Base-by-base conservation (phyloP, 306 rosid genomes). In the Lathyrus aphaca region DNA sequence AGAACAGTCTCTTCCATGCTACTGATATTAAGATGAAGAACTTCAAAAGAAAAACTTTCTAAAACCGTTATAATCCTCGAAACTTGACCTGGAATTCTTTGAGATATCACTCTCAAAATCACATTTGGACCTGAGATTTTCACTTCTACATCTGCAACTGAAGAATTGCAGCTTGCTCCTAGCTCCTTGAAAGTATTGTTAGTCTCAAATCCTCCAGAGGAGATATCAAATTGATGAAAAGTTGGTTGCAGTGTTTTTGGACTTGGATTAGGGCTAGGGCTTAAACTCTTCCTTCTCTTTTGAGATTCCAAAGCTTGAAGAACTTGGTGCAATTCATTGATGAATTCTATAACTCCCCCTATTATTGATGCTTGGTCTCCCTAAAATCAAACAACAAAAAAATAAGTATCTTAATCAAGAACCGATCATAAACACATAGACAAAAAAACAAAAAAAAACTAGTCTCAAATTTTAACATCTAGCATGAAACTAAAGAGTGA, bases 331-430 rank as follows among this genome's bases (percentile, higher is more conserved):
- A 94, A 63, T 81, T 94, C 99, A 87, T 94, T 94, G 78, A 94
- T 88, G 74, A 94, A 94, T 23, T 94, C 97, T 45, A 91, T 89
- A 11, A 81, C 99, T 10, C 99, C 99, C 37, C 95, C 99, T 58
- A 94, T 91, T 70, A 94, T 88, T 44, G 99, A 94, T 68, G 98
- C 97, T 84, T 94, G 97, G 29, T 90, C 98, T 66, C 96, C 98
- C 98, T 94, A 61, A 9, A 64, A 40, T 23, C 19, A 18, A 17
- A 38, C 1, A 14, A 53, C 5, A 14, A 32, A 18, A 15, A 27
- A 23, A 21, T 3, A 25, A 25, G 29, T 7, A 56, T 6, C 5
- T 27, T 35, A 35, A 35, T 35, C 1, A n/a, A 53, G 59, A 53
- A 21, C 5, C 5, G 2, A 56, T 13, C 62, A 27, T 10, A 56